phyloP scores from a whole-genome alignment of 495 filamentous ascomycete species.

The Aspergillus bertholletiae region DNA sequence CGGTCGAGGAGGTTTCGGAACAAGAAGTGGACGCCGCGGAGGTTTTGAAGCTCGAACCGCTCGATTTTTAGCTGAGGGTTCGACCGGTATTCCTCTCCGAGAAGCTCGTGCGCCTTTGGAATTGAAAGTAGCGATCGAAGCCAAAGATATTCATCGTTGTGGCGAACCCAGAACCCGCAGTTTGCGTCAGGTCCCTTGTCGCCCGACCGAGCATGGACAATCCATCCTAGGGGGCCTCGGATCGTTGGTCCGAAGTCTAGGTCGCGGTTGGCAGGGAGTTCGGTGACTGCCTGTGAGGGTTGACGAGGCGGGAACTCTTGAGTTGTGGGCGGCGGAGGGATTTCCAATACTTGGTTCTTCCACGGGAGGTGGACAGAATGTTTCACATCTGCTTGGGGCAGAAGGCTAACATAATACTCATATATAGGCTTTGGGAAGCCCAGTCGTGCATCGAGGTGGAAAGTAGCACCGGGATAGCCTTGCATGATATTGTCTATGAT shows the following conservation, averaged over 20 bases:
- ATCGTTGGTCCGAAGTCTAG: slow-evolving; percentile 38
- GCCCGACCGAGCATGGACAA: slow-evolving; percentile 48
- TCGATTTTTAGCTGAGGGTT: slow-evolving; percentile 43
- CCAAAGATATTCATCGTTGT: slow-evolving; percentile 49
- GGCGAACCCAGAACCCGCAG: slow-evolving; percentile 50
- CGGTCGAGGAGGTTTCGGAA: slow-evolving; percentile 52
- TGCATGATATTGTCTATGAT: slow-evolving; percentile 42
- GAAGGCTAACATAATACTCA: slow-evolving; percentile 42
- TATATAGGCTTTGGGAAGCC: slow-evolving; percentile 35
- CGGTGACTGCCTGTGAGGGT: slow-evolving; percentile 29
- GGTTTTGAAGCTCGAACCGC: slow-evolving; percentile 45
- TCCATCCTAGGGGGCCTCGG: slow-evolving; percentile 42
- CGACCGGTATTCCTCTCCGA: slow-evolving; percentile 36
- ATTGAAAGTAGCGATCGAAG: slow-evolving; percentile 43
- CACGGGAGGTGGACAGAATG: slow-evolving; percentile 39
- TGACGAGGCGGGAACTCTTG: slow-evolving; percentile 33
- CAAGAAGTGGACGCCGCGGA: slow-evolving; percentile 51
- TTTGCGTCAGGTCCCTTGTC: slow-evolving; percentile 54
- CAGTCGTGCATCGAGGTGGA: slow-evolving; percentile 37
- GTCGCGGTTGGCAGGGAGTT: slow-evolving; percentile 11
- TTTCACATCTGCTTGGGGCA: slow-evolving; percentile 34
- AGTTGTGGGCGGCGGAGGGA: slow-evolving; percentile 30
- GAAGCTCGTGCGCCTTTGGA: slow-evolving; percentile 29
- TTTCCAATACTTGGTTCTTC: slow-evolving; percentile 26
- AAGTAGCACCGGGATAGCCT: slow-evolving; percentile 40